These are phyloP conservation scores for Neofusicoccum sp. DNA, from an alignment of 2,329 filamentous ascomycete species.

Conservation along the genomic window DNA sequence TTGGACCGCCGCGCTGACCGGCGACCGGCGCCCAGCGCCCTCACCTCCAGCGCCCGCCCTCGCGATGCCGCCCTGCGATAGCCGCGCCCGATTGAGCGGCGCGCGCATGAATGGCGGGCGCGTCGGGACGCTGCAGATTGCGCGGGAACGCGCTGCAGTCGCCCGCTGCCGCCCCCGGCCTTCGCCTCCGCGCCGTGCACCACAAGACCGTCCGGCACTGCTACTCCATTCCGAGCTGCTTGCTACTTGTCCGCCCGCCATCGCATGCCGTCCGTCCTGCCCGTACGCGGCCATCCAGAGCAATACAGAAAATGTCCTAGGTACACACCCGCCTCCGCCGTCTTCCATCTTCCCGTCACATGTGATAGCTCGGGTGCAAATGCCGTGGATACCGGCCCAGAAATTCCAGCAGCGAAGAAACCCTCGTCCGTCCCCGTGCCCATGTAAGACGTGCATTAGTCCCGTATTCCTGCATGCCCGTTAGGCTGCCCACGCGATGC, in stretches of 20 bases:
- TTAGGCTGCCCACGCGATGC: constrained; percentile 5
- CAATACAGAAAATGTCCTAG: neutral
- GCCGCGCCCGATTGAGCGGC: constrained; percentile 3
- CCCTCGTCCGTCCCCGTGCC: no score
- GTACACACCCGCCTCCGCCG: neutral
- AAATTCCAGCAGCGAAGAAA: neutral
- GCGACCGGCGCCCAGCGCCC: neutral
- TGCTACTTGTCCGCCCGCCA: neutral
- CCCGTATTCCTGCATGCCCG: constrained; percentile 3
- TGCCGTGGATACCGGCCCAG: constrained; percentile 4
- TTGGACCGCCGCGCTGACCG: neutral
- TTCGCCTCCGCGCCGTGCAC: neutral
- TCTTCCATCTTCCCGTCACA: constrained; percentile 9
- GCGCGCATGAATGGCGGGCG: constrained; percentile 12
- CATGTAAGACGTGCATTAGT: constrained; percentile 3
- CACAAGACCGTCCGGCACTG: neutral
- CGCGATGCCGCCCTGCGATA: neutral
- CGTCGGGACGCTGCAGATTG: constrained; percentile 12
- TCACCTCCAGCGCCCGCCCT: neutral
- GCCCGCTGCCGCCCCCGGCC: neutral
- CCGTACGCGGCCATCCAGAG: neutral
- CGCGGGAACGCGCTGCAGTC: constrained; percentile 8
- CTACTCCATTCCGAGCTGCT: constrained; percentile 3
- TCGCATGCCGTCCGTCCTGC: neutral
- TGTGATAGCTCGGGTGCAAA: constrained; percentile 16